Percentiles rank a stretch among this genome's conserved stretches.
Conservation (phyloP, 83 land plant genomes). For the Picea abies region DNA sequence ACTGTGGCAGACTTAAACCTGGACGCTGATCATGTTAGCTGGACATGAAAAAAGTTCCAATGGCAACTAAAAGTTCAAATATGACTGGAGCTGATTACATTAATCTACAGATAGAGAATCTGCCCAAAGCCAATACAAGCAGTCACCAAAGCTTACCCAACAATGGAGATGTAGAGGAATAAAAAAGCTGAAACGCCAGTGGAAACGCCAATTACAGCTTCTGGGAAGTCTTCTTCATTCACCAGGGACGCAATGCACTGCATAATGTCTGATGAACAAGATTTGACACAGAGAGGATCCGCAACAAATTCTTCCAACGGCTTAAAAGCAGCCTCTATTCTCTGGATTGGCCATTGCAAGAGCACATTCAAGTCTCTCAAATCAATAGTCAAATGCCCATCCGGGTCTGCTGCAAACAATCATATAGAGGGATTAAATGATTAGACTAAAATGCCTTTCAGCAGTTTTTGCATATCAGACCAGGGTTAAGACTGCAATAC, state of each 20-base stretch:
- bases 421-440: constrained; percentile 9
- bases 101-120: neutral
- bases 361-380: constrained; percentile 58
- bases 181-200: constrained; percentile 76
- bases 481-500: neutral
- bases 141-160: constrained; percentile 59
- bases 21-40: constrained; percentile 16
- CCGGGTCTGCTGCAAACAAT: constrained; percentile 27
- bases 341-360: constrained; percentile 58
- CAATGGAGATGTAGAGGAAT: constrained; percentile 69
- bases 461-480: neutral
- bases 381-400: constrained; percentile 38
- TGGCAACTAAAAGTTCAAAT: neutral
- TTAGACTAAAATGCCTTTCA: neutral
- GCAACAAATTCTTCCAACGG: constrained; percentile 14
- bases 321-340: constrained; percentile 41
- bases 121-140: neutral
- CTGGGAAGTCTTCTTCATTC: constrained; percentile 56
- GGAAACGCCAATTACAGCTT: constrained; percentile 57
- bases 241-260: constrained; percentile 44
- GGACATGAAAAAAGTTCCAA: neutral
- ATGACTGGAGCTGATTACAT: neutral
- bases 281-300: constrained; percentile 23
- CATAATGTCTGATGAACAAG: constrained; percentile 31
- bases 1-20: constrained; percentile 74